Evolutionary conservation across 1,284 basidiomycete genomes (phyloP).

Genomic region (Cystobasidiaceae sp.): DNA sequence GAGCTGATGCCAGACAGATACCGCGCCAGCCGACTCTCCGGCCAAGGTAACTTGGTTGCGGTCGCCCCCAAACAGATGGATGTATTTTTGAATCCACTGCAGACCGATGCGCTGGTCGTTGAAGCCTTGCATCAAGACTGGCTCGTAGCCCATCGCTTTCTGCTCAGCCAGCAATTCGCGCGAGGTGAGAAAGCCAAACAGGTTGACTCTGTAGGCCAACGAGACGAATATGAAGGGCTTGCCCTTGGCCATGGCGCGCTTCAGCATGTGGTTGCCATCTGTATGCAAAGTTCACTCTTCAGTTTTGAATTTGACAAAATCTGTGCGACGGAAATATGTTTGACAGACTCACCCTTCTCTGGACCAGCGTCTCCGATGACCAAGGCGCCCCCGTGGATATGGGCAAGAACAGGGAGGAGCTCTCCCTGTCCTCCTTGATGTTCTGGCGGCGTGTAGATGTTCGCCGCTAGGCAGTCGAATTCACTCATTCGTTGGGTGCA

Average conservation of each 20-base stretch:
- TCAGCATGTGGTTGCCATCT: background rate
- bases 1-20: background rate
- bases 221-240: background rate
- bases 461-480: background rate
- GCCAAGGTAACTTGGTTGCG: background rate
- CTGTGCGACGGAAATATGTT: background rate
- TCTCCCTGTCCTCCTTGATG: conserved; percentile 30
- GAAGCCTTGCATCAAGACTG: background rate
- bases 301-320: background rate
- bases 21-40: background rate
- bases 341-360: background rate
- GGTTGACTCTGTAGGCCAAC: background rate
- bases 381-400: background rate
- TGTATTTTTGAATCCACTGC: background rate
- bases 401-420: conserved; percentile 12
- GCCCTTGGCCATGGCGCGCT: background rate
- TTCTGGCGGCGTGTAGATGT: conserved; percentile 31
- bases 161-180: background rate
- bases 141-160: background rate
- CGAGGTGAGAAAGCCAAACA: background rate
- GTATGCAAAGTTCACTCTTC: background rate
- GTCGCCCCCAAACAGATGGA: background rate
- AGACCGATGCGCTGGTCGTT: background rate
- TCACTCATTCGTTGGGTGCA: background rate
- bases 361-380: background rate